Conservation (phyloP, 768 basidiomycete species). For the Saitozyma podzolica region DNA sequence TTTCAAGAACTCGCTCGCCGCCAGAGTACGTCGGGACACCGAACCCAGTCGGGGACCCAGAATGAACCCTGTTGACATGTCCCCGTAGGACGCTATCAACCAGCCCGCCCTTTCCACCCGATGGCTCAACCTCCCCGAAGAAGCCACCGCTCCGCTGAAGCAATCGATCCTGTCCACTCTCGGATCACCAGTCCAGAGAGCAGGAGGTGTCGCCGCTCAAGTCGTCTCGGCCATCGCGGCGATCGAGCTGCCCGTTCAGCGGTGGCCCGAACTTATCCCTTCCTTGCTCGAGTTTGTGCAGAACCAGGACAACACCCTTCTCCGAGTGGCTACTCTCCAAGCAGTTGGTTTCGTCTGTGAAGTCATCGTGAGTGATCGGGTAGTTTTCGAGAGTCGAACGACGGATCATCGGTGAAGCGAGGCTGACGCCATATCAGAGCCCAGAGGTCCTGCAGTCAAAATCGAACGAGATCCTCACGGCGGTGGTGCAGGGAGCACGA, state of each 20-base stretch:
- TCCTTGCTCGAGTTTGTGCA: constrained; percentile 83
- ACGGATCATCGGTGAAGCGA: not conserved
- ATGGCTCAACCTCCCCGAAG: constrained; percentile 75
- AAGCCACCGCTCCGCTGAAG: constrained; percentile 78
- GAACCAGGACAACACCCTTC: constrained; percentile 66
- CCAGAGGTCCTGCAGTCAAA: constrained; percentile 84
- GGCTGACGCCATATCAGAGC: constrained; percentile 61
- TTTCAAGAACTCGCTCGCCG: constrained; percentile 89
- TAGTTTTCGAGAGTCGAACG: not conserved
- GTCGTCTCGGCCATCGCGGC: constrained; percentile 92
- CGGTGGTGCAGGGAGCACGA: constrained; percentile 95
- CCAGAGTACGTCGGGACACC: constrained; percentile 61
- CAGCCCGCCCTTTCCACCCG: constrained; percentile 73
- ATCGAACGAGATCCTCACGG: constrained; percentile 96
- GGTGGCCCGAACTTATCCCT: constrained; percentile 90
- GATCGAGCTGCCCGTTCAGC: constrained; percentile 81
- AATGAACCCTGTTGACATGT: too few relatives aligned
- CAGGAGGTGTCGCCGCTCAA: constrained; percentile 85
- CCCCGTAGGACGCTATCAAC: constrained; percentile 66
- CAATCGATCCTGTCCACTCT: constrained; percentile 80
- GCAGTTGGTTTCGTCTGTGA: constrained; percentile 98
- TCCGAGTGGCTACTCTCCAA: constrained; percentile 77
- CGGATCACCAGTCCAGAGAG: constrained; percentile 67
- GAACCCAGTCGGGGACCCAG: not conserved
- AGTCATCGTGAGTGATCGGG: constrained; percentile 70